These are phyloP conservation scores for Entophlyctis helioformis DNA, from an alignment of 192 early-diverging fungal genomes.

Conservation along the genomic window DNA sequence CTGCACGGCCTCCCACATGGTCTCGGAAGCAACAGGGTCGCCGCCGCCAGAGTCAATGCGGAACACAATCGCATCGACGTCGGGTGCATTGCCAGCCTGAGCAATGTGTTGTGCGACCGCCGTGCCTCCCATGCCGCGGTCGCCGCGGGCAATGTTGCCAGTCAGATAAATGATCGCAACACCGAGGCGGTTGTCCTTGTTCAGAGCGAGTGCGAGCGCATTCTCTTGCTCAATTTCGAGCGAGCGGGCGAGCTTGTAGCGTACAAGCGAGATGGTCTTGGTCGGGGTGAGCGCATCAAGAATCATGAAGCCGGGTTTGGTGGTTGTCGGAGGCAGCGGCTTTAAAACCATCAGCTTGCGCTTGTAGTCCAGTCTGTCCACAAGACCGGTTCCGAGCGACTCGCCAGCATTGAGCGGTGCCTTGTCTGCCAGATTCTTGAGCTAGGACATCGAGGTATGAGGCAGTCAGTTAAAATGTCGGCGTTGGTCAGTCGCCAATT, in stretches of 20 bases:
- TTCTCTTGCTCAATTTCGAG: background rate
- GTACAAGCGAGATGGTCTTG: conserved; percentile 3
- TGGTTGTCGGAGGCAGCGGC: no score
- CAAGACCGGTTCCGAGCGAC: conserved; percentile 33
- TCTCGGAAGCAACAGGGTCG: conserved; percentile 53
- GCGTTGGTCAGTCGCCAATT: no score
- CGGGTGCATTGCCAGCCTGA: conserved; percentile 40
- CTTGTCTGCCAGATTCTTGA: conserved; percentile 39
- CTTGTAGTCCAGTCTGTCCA: conserved; percentile 40
- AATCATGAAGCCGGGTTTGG: no score
- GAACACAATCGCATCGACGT: conserved; percentile 47
- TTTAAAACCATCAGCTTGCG: conserved; percentile 17
- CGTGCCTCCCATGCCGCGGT: conserved; percentile 25
- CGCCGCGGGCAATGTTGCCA: conserved; percentile 41
- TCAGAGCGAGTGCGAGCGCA: background rate
- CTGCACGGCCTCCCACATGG: conserved; percentile 48
- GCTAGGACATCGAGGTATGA: no score
- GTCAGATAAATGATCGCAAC: conserved; percentile 56
- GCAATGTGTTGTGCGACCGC: conserved; percentile 31
- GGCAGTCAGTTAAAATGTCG: no score
- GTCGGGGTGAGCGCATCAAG: no score
- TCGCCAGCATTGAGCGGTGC: conserved; percentile 40
- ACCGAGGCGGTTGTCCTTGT: conserved; percentile 6
- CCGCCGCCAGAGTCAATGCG: conserved; percentile 64
- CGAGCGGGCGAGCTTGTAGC: conserved; percentile 2